Evolutionary conservation across 208 protist genomes (phyloP).

Genomic region (Balamuthia mandrillaris): DNA sequence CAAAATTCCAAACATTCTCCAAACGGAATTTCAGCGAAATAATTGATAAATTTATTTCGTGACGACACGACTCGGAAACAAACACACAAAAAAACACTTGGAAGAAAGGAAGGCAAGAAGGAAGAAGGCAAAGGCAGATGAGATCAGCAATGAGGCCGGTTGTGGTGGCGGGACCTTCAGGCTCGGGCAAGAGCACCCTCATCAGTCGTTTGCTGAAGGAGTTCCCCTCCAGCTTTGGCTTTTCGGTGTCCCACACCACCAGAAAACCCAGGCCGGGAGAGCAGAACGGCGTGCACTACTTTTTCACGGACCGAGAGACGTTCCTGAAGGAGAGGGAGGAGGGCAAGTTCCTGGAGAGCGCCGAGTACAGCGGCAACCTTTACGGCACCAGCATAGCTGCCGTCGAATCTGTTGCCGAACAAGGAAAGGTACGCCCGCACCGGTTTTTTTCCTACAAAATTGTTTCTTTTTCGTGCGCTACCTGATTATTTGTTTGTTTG

Average conservation of each 20-base stretch:
- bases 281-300: conserved; percentile 49
- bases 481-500: too few relatives aligned
- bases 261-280: conserved; percentile 64
- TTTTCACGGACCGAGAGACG: conserved; percentile 12
- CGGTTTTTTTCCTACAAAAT: too few relatives aligned
- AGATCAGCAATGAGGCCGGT: conserved; percentile 49
- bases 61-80: too few relatives aligned
- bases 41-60: too few relatives aligned
- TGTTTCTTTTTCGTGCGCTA: too few relatives aligned
- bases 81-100: too few relatives aligned
- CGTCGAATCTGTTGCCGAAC: conserved; percentile 33
- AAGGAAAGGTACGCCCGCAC: background rate
- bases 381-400: conserved; percentile 69
- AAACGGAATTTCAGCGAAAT: too few relatives aligned
- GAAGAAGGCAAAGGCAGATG: too few relatives aligned
- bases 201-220: conserved; percentile 62
- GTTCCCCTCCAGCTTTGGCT: conserved; percentile 69
- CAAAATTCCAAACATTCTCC: too few relatives aligned
- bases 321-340: conserved; percentile 67
- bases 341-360: conserved; percentile 69
- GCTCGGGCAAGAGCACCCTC: conserved; percentile 61
- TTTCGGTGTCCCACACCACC: conserved; percentile 74
- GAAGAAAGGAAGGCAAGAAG: too few relatives aligned
- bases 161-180: conserved; percentile 54
- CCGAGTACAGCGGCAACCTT: conserved; percentile 70